Base-by-base conservation (phyloP, 2,329 filamentous ascomycete genomes). In the Metarhizium humberi region DNA sequence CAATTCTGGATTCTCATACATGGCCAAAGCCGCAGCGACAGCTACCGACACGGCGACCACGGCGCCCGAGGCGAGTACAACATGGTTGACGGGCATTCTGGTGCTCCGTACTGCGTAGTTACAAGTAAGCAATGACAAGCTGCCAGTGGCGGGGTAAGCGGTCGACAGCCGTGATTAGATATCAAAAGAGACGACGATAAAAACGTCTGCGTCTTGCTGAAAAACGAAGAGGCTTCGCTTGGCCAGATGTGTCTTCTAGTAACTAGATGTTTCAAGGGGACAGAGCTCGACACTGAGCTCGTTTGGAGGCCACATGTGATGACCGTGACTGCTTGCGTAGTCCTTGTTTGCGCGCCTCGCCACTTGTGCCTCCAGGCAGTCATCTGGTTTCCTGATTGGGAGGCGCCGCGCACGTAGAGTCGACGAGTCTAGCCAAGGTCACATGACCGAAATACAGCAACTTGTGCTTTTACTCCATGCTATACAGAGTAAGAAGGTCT, bases 1-100 rank as follows among this genome's bases (percentile, higher is more conserved):
- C 32, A 85, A 68, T 68, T 86, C 82, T 55, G 82, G 82, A 25
- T 77, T 82, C 66, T 86, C 82, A 71, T 85, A 85, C 57, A 86
- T 74, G 59, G 80, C 79, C 57, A 83, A 76, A 56, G 80, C 79
- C 38, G 79, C 77, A 30, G 79, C 79, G 56, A 82, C 76, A 55
- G 78, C 79, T 56, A 83, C 74, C 34, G 79, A 77, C 38, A 81
- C 72, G 69, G 78, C 81, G 60, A 82, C 76, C 50, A 81, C 73
- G 73, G 80, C 80, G 61, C 76, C 80, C 77, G 80, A 79, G 58
- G 75, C 74, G 56, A 81, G 62, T 47, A 76, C 72, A 60, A 76
- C 69, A 61, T 79, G 77, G 71, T 82, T 82, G 67, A 75, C 71
- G 56, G 79, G 79, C 79, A 82, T 82, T 46, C 58, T 68, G 51